Percentiles rank a stretch among this genome's conserved stretches.
These are phyloP conservation scores for Pterulicium gracile DNA, from an alignment of 1,284 basidiomycete species.

Conservation along the genomic window DNA sequence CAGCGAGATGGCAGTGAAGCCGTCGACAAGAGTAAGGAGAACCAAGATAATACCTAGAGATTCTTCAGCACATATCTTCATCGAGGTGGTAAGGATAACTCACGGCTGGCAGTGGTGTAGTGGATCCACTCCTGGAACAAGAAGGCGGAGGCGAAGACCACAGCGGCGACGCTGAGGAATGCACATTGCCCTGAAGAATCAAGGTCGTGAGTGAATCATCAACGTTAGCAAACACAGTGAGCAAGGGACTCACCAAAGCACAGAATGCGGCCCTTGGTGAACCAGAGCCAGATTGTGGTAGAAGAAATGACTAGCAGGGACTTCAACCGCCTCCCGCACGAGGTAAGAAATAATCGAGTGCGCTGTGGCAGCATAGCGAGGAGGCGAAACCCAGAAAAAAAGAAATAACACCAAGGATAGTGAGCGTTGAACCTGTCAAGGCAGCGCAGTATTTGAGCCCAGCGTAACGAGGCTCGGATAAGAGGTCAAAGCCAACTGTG, in stretches of 20 bases:
- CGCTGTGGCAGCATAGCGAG: too few species aligned
- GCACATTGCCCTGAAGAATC: constrained; percentile 26
- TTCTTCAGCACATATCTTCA: background rate
- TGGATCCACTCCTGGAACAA: constrained; percentile 28
- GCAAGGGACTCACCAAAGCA: too few species aligned
- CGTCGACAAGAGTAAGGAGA: constrained; percentile 23
- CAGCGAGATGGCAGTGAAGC: constrained; percentile 27
- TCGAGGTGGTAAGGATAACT: constrained; percentile 10
- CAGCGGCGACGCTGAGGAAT: constrained; percentile 26
- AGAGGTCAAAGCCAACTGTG: too few species aligned
- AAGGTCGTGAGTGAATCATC: constrained; percentile 3
- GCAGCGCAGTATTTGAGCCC: too few species aligned
- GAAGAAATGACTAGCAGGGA: too few species aligned
- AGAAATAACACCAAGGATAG: too few species aligned
- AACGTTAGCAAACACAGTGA: constrained; percentile 16
- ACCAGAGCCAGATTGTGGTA: constrained; percentile 18
- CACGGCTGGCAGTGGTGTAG: constrained; percentile 27
- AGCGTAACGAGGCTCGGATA: too few species aligned
- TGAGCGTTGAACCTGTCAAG: too few species aligned
- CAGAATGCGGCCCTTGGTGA: constrained; percentile 18
- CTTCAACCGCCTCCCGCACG: too few species aligned
- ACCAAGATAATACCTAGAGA: constrained; percentile 27
- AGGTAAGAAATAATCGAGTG: too few species aligned
- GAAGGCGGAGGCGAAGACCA: constrained; percentile 27
- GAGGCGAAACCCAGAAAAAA: too few species aligned